Percentiles rank a stretch among this genome's conserved stretches.
phyloP scores from a whole-genome alignment of 495 filamentous ascomycete species.

The Penicillium cataractarum region DNA sequence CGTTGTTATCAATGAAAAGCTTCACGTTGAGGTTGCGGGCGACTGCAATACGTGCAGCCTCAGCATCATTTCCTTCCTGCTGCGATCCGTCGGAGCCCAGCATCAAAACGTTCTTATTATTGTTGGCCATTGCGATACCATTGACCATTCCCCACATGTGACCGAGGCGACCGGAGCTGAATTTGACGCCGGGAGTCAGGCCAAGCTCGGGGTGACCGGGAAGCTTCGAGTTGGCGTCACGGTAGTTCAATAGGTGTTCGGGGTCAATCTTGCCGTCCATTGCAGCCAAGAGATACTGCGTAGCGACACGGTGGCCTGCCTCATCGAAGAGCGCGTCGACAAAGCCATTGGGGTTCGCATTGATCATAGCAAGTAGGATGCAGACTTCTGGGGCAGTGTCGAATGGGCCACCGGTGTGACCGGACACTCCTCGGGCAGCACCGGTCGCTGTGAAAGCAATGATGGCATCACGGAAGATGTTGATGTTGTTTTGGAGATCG shows the following conservation, averaged over 20 bases:
- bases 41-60: conserved; percentile 44
- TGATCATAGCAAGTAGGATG: conserved; percentile 42
- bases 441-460: conserved; percentile 46
- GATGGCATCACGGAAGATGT: conserved; percentile 45
- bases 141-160: conserved; percentile 50
- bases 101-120: conserved; percentile 39
- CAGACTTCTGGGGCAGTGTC: conserved; percentile 48
- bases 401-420: conserved; percentile 48
- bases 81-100: conserved; percentile 46
- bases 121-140: conserved; percentile 43
- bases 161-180: conserved; percentile 44
- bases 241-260: conserved; percentile 45
- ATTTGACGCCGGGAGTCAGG: conserved; percentile 43
- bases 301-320: conserved; percentile 45
- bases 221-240: conserved; percentile 44
- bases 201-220: conserved; percentile 47
- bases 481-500: conserved; percentile 43
- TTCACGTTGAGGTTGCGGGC: conserved; percentile 44
- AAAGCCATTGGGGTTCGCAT: conserved; percentile 34
- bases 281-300: conserved; percentile 42
- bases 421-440: conserved; percentile 40
- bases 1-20: conserved; percentile 48
- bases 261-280: conserved; percentile 42
- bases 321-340: conserved; percentile 44
- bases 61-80: conserved; percentile 48